Evolutionary conservation across 352 stramenopile genomes (phyloP), one percentile per base, ranked within the genome.

Genomic region (Globisporangium mamillatum): DNA sequence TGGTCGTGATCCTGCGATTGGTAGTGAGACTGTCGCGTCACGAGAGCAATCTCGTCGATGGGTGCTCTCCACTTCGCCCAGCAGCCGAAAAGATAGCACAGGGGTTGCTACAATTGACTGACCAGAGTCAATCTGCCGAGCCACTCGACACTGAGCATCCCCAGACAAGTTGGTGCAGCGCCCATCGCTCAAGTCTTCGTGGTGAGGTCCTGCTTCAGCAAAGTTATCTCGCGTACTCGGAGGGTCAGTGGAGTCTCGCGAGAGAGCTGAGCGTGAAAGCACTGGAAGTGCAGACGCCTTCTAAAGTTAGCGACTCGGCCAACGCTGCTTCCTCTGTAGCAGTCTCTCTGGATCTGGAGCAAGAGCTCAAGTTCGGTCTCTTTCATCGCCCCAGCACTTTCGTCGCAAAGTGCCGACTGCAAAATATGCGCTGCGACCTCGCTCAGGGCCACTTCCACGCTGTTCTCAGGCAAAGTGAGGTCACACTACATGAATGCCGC

Each of bases 391-490:
- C 50, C 27, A 78, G 77, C 44, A 81, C 78, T 2, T 75, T 84
- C 9, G 18, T 77, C 29, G 75, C 73, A 12, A 80, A 77, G 22
- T 87, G 79, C 48, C 72, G 74, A 10, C 64, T 72, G 34, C 81
- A 81, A 66, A n/a, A 52, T 34, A 60, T 86, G 10, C 65, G 71
- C 24, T 89, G 80, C 25, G 74, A 75, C 22, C 66, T 91, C 55
- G 69, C 72, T 0, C 73, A 76, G 24, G 64, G 66, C 3, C 58
- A 73, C 8, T 83, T 77, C 63, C 64, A 71, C 4, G 50, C 68
- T 16, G 80, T 75, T 16, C 57, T 85, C 41, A 52, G 74, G 4
- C 66, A 70, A 7, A 65, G 75, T 18, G 55, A 75, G 25, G 18
- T 71, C 29, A 79, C 75, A 3, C 70, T 90, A 10, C 57, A 77